Base-by-base conservation (phyloP, 495 filamentous ascomycete species). In the Cercophora samala region DNA sequence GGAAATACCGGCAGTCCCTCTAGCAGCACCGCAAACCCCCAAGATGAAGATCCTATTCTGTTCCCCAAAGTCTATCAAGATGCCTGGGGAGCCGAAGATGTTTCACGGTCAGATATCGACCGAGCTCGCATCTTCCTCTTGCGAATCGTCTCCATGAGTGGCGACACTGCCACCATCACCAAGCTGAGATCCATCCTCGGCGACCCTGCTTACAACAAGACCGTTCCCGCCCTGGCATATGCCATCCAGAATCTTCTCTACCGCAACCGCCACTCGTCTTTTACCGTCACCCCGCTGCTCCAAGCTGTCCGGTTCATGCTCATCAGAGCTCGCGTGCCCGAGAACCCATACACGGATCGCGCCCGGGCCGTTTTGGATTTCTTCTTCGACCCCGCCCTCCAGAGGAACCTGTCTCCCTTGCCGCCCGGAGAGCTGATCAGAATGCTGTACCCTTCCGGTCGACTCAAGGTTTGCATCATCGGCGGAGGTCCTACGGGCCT, bases 381-480 rank as follows among this genome's bases (percentile, higher is more conserved):
- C 66, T 79, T 77, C 66, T 79, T 79, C 63, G 77, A 79, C 60
- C 77, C 77, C 53, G 72, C 75, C 9, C 53, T 79, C 21, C 71
- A 74, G 3, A 67, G 77, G 18, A 77, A 79, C 53, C 55, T 74
- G 3, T 63, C 68, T 11, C 71, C 75, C 0, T 22, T 73, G 17
- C 77, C 73, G 1, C 59, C 62, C 11, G 75, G 70, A 32, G 70
- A 73, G n/a, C 51, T 72, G 4, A 67, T 75, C 9, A 26, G 55
- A 0, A 76, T 75, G 65, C 65, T 59, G 26, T 79, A 79, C 63
- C 73, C 76, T 1, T 69, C 76, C 8, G 77, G 71, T 6, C 69
- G 75, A 15, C 64, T 79, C 15, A 66, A 70, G 25, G 70, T 79
- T 6, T 70, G 66, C 53, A 77, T 79, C 58, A 63, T 76, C 23